Conservation (phyloP, 1,139 yeast genomes). For the Suhomyces kunorum region DNA sequence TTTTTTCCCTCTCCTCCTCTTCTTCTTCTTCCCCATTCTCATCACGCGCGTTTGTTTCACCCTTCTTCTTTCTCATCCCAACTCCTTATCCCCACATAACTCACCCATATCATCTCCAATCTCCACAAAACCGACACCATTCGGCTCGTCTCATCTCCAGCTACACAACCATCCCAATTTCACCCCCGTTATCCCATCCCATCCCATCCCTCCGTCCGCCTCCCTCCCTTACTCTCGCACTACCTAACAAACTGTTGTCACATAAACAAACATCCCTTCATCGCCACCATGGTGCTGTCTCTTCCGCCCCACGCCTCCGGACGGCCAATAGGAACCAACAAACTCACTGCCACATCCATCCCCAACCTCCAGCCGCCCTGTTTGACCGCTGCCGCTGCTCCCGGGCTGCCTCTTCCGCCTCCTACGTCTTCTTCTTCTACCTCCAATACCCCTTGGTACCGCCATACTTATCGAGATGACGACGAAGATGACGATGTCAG, state of each 20-base stretch:
- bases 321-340: slow-evolving; percentile 10
- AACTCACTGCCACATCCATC: slow-evolving; percentile 14
- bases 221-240: not conserved
- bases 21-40: no score
- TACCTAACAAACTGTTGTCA: slow-evolving; percentile 3
- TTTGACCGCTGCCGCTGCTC: slow-evolving; percentile 1
- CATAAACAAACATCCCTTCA: slow-evolving; percentile 7
- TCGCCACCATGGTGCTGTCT: slow-evolving; percentile 10
- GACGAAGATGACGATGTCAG: slow-evolving; percentile 22
- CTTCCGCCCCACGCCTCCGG: slow-evolving; percentile 6
- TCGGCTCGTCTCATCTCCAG: not conserved
- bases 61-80: no score
- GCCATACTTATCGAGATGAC: slow-evolving; percentile 16
- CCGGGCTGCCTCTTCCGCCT: slow-evolving; percentile 8
- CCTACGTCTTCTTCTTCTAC: slow-evolving; percentile 11
- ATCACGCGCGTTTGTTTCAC: no score
- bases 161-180: not conserved
- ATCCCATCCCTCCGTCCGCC: not conserved
- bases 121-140: no score
- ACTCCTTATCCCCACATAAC: no score
- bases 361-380: slow-evolving; percentile 20
- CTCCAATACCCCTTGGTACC: slow-evolving; percentile 16
- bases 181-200: not conserved
- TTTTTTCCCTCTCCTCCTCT: no score
- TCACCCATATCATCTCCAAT: no score